Evolutionary conservation across 495 filamentous ascomycete genomes (phyloP), one percentile per base, ranked within the genome.

Genomic region (Daldinia vernicosa): DNA sequence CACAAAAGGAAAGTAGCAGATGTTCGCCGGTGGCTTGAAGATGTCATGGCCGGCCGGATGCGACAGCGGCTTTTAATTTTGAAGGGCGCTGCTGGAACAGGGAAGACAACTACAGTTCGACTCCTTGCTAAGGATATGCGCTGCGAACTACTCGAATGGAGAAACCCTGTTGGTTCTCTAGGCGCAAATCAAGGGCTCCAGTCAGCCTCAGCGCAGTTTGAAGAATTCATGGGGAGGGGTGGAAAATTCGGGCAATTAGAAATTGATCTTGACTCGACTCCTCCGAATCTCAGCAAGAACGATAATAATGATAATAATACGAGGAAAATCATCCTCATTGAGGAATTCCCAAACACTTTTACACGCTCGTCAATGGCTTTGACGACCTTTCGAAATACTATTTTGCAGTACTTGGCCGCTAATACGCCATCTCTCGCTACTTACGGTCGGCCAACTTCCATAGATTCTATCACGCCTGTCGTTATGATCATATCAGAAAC

Each of bases 401-500:
- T 99, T 26, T 80, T 92, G 37, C 87, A 90, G 61, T 95, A 91
- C 75, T 80, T 98, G 35, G 91, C 90, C 4, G 80, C 82, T 39
- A 88, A 86, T 70, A 84, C 81, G 2, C 86, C 85, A 3, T 77
- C 84, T 3, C 73, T 85, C 32, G 74, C 74, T 17, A 45, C 68
- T 17, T 78, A 81, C 66, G 75, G 80, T 37, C 74, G 67, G 62
- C 67, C 74, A 17, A 51, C 65, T 6, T 55, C 71, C 37, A 54
- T 72, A 22, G 81, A 82, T 2, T 75, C 84, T 24, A 78, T 90
- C 22, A 89, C 88, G 2, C 95, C 96, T 1, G 81, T 98, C 35
- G 86, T 99, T 26, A 89, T 99, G 79, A 87, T 98, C 59, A 86
- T 99, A 28, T 95, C 95, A 0, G 96, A 99, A 76, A 96, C 91